Base-by-base conservation (phyloP, 2,329 filamentous ascomycete species). In the Zasmidium angulare region DNA sequence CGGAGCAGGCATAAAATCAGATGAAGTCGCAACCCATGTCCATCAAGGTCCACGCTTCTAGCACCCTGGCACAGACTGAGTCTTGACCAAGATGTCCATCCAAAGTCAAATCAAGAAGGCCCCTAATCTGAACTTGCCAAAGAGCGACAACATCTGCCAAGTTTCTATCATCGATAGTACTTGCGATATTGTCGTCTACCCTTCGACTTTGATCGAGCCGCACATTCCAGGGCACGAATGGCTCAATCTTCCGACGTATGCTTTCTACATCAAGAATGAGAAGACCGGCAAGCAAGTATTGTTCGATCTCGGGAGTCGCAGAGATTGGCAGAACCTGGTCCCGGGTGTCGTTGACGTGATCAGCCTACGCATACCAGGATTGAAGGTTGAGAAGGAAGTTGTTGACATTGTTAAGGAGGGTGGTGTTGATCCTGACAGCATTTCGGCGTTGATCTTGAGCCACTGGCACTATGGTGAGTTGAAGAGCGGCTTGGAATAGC, bases 131-230 rank as follows among this genome's bases (percentile, higher is more conserved):
- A 58, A 58, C 47, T 58, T 65, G 2, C 63, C 61, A 14, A 59
- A 59, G 23, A 59, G 63, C 9, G 40, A 58, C 31, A 53, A 51
- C 21, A 50, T 53, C n/a, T 65, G 63, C 46, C 51, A 62, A 43
- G 58, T 65, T 17, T 62, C 59, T 4, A 63, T 63, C 36, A 65
- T 65, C 26, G 59, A 65, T 40, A 61, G 53, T 21, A 65, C 63
- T 19, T 62, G 61, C 53, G 55, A 65, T 46, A 21, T 65, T 11
- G 59, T 62, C 1, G 58, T 61, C 12, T 59, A 54, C 53, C 63
- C 63, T 11, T 54, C 93, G 91, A 68, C 91, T 84, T 63, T 88
- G 86, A 70, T 97, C 91, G 49, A 97, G 87, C 88, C 90, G 96
- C 67, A 58, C 19, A 65, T 65, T 19, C 23, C 59, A 10, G 59